Base-by-base conservation (phyloP, 2,329 filamentous ascomycete species). In the Aureobasidium musti region DNA sequence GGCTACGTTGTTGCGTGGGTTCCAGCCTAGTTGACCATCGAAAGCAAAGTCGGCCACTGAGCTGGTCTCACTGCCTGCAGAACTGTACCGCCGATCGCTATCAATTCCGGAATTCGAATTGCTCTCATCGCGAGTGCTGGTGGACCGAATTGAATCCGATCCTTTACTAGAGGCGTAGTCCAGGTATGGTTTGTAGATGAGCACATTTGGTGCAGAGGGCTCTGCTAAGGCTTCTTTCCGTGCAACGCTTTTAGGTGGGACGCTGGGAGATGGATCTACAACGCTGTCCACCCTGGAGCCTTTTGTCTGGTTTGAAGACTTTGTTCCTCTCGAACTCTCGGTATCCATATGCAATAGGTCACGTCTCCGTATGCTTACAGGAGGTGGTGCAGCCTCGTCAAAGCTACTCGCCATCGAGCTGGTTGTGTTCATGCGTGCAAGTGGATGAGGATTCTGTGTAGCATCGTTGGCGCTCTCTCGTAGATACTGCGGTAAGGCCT, bases 21-120 rank as follows among this genome's bases (percentile, higher is more conserved):
- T 61, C 67, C 64, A 69, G 41, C 67, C 68, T 54, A 68, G 23
- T 47, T 43, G 64, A 13, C 68, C 65, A n/a, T 68, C 60, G 33
- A 69, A 68, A 8, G 65, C 61, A 50, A 68, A 68, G 19, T 69
- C 68, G 5, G 68, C 63, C 13, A 59, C 37, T 14, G 60, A 63
- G 30, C 59, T 63, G 8, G 53, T 19, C 10, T 66, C 64, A 26
- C 64, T 69, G n/a, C 66, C 65, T 54, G 65, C 65, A 53, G 65
- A 47, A 17, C 53, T 63, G 19, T 67, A 33, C 30, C 59, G 39
- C 35, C 59, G 21, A n/a, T 49, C 21, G 21, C 37, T 47, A 7
- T 63, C 30, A 4, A 26, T 5, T 35, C 37, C 49, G 5, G 21
- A 17, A 19, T 26, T 26, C 35, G 33, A 17, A 6, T 5, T 37